Conservation (phyloP, 2,329 filamentous ascomycete species). For the Botrytis aclada region DNA sequence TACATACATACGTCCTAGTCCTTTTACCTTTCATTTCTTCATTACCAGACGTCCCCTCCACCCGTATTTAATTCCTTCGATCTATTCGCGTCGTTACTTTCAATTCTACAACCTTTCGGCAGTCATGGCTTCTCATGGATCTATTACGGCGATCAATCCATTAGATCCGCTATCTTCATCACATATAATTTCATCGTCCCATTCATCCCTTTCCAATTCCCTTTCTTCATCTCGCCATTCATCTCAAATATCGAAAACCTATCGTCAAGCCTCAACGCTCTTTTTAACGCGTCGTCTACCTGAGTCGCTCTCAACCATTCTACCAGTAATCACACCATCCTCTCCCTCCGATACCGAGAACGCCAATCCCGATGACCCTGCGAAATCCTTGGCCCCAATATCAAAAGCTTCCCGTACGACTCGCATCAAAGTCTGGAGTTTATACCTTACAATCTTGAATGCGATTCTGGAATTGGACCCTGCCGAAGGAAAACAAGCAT, state of each 20-base stretch:
- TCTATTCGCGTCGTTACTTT: neutral
- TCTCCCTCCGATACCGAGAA: constrained; percentile 35
- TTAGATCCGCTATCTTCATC: constrained; percentile 49
- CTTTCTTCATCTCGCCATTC: constrained; percentile 55
- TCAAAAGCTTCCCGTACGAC: constrained; percentile 77
- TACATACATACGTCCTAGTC: neutral
- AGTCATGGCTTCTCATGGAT: constrained; percentile 33
- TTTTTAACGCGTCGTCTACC: constrained; percentile 92
- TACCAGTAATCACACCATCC: constrained; percentile 70
- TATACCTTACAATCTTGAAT: constrained; percentile 92
- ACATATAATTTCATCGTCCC: constrained; percentile 62
- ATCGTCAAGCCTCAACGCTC: constrained; percentile 89
- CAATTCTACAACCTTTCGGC: neutral
- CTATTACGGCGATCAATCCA: constrained; percentile 32
- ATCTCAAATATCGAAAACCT: constrained; percentile 81
- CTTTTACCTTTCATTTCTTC: constrained; percentile 11
- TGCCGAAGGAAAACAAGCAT: constrained; percentile 84
- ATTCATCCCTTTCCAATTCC: constrained; percentile 65
- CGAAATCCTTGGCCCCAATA: constrained; percentile 54
- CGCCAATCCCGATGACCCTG: constrained; percentile 41
- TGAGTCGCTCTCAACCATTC: constrained; percentile 81
- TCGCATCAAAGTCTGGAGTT: constrained; percentile 92
- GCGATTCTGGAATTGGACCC: constrained; percentile 83
- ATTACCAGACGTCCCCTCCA: constrained; percentile 8
- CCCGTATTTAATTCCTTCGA: neutral